These are phyloP conservation scores for Avena insularis DNA, from an alignment of 176 grass and related monocot species.

Conservation along the genomic window DNA sequence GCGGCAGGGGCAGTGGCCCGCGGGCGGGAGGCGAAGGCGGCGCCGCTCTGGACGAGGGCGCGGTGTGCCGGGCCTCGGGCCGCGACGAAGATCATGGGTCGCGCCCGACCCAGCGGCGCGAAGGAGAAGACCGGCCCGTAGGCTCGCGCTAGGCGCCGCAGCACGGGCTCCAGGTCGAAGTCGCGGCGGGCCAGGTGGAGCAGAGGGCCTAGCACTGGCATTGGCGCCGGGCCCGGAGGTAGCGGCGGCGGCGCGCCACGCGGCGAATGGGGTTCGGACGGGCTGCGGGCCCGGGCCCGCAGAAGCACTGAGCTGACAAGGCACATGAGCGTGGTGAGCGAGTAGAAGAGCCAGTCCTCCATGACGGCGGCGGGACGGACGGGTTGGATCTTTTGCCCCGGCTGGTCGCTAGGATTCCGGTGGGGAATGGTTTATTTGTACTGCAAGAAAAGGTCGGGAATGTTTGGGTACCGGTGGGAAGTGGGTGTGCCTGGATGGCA, in stretches of 20 bases:
- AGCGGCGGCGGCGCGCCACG: constrained; percentile 9
- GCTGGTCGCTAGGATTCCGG: not conserved
- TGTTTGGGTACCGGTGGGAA: constrained; percentile 33
- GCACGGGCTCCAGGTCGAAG: constrained; percentile 45
- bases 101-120: constrained; percentile 29
- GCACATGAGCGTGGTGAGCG: constrained; percentile 47
- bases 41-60: constrained; percentile 60
- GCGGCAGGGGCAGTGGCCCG: not conserved
- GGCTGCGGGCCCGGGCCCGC: not conserved
- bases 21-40: constrained; percentile 58
- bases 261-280: not conserved
- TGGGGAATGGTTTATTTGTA: constrained; percentile 24
- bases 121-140: constrained; percentile 62
- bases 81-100: constrained; percentile 54
- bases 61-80: constrained; percentile 46
- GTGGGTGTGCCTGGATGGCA: constrained; percentile 37
- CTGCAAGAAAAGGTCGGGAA: not conserved
- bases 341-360: constrained; percentile 82
- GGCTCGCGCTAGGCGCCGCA: constrained; percentile 37
- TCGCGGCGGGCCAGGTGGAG: constrained; percentile 43
- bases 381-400: not conserved
- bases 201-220: constrained; percentile 41
- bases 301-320: constrained; percentile 45
- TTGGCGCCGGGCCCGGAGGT: constrained; percentile 45
- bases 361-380: constrained; percentile 19